Percentiles rank a stretch among this genome's conserved stretches.
Evolutionary conservation across 257 asterid species (phyloP).

Genomic region (Lavandula angustifolia): DNA sequence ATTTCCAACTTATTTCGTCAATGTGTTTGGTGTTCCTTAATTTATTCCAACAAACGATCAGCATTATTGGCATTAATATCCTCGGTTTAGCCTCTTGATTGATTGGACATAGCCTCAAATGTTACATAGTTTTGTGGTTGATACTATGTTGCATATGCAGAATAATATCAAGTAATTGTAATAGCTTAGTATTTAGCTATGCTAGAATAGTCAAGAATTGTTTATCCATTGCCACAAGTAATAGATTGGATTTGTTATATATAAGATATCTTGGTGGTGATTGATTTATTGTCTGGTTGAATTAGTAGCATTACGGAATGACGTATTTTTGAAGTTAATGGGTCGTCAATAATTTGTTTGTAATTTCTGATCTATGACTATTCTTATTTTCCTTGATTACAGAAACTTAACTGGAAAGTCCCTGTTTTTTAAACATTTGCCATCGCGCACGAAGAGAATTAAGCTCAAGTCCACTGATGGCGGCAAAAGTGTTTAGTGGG

Average conservation of each 20-base stretch:
- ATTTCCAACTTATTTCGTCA: too few species aligned
- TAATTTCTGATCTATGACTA: too few species aligned
- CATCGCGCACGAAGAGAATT: neutral
- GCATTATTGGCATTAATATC: too few species aligned
- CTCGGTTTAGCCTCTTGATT: too few species aligned
- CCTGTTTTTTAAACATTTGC: neutral
- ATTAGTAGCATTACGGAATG: too few species aligned
- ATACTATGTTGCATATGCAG: conserved; percentile 14
- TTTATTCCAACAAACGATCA: too few species aligned
- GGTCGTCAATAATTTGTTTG: too few species aligned
- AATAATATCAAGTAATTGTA: neutral
- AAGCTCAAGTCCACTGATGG: conserved; percentile 36
- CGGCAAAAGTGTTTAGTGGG: conserved; percentile 71
- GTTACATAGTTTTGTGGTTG: conserved; percentile 14
- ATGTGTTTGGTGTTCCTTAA: too few species aligned
- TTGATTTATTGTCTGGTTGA: too few species aligned
- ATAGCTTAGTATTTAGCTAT: conserved; percentile 4
- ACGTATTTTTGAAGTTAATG: too few species aligned
- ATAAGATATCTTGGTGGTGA: too few species aligned
- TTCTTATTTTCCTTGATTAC: conserved; percentile 17
- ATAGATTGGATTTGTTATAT: neutral
- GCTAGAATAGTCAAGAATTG: neutral
- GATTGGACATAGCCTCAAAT: neutral
- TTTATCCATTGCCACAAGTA: neutral
- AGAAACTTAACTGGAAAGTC: conserved; percentile 22